Percentiles rank a stretch among this genome's conserved stretches.
Evolutionary conservation across 2,329 filamentous ascomycete species (phyloP).

Genomic region (Botrytis pseudocinerea): DNA sequence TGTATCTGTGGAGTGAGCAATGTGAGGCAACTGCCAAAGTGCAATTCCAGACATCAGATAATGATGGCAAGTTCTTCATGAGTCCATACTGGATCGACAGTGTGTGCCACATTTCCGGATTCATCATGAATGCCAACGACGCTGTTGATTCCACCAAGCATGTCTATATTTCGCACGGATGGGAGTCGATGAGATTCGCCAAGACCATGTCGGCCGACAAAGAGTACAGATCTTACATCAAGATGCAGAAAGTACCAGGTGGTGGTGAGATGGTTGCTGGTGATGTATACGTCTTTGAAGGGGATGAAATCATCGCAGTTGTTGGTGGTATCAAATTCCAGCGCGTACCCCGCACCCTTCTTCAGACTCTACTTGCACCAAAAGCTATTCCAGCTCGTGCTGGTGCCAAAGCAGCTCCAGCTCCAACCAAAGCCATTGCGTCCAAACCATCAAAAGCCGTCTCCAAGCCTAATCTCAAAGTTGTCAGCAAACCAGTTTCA

Average conservation of each 20-base stretch:
- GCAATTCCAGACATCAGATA: conserved; percentile 48
- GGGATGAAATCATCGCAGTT: conserved; percentile 41
- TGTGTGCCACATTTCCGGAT: conserved; percentile 59
- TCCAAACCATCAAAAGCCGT: neutral
- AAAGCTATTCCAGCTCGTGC: conserved; percentile 10
- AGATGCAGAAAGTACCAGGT: conserved; percentile 39
- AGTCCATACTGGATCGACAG: conserved; percentile 62
- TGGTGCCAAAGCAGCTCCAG: neutral
- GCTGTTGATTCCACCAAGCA: conserved; percentile 33
- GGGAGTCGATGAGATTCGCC: conserved; percentile 35
- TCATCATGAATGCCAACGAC: conserved; percentile 58
- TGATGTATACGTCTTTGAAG: conserved; percentile 44
- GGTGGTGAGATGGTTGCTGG: conserved; percentile 39
- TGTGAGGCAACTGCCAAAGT: conserved; percentile 48
- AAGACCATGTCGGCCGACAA: conserved; percentile 30
- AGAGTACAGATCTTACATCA: conserved; percentile 33
- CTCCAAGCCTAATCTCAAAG: neutral
- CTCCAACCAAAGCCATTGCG: neutral
- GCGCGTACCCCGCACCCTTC: conserved; percentile 22
- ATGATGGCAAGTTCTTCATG: conserved; percentile 56
- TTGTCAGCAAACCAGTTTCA: conserved; percentile 37
- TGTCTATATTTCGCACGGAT: conserved; percentile 37
- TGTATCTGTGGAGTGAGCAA: conserved; percentile 52
- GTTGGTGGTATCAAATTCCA: conserved; percentile 37
- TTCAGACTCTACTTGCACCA: conserved; percentile 24